Evolutionary conservation across 2,329 filamentous ascomycete genomes (phyloP).

Genomic region (Chrysoporthe deuterocubensis): DNA sequence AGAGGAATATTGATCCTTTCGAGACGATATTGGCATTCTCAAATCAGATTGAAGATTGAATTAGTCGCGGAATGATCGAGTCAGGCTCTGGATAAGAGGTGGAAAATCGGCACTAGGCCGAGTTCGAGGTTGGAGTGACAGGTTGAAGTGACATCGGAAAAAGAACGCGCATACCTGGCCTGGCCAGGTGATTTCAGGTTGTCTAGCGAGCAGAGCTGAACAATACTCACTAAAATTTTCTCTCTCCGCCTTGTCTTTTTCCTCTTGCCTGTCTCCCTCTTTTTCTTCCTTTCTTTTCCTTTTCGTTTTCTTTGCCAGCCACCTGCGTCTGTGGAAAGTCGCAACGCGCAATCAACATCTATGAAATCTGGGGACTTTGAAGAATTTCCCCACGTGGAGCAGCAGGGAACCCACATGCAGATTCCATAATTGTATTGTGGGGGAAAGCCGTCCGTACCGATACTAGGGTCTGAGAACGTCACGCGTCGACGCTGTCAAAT

Average conservation of each 20-base stretch:
- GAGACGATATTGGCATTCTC: not conserved
- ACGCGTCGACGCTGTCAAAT: not conserved
- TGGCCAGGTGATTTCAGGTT: too few relatives aligned
- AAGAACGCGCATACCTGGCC: too few relatives aligned
- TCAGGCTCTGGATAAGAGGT: not conserved
- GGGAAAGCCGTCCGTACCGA: not conserved
- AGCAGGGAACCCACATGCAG: not conserved
- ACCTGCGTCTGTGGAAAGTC: not conserved
- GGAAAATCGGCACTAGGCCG: too few relatives aligned
- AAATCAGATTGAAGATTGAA: not conserved
- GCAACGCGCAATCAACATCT: not conserved
- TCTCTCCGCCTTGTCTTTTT: not conserved
- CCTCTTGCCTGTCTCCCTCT: not conserved
- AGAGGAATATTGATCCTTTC: not conserved
- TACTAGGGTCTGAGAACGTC: not conserved
- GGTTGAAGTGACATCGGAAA: too few relatives aligned
- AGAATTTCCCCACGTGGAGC: not conserved
- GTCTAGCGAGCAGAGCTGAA: too few relatives aligned
- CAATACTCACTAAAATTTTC: not conserved
- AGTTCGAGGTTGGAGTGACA: too few relatives aligned
- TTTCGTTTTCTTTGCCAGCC: not conserved
- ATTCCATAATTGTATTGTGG: not conserved
- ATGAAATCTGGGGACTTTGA: not conserved
- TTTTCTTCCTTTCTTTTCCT: not conserved
- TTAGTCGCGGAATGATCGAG: conserved; percentile 4